These are phyloP conservation scores for Gillenia trifoliata DNA, from an alignment of 306 rosid genomes.

Conservation along the genomic window DNA sequence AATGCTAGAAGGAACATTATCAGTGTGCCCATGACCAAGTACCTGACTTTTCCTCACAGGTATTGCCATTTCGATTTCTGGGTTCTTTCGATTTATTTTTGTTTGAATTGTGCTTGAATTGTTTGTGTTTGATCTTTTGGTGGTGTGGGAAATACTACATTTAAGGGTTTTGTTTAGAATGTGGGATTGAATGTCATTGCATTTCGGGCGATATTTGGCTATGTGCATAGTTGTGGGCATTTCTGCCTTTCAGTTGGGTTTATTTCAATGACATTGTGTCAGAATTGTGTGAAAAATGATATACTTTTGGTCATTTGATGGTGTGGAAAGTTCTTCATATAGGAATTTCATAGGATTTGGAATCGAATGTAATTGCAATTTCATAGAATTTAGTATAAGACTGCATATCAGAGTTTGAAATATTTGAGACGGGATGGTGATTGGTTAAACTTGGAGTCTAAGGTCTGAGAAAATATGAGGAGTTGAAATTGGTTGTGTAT, in stretches of 20 bases:
- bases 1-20: conserved; percentile 69
- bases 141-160: neutral
- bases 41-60: conserved; percentile 75
- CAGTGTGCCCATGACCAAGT: conserved; percentile 71
- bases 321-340: neutral
- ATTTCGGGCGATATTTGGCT: neutral
- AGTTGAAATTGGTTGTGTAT: neutral
- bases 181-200: neutral
- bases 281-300: neutral
- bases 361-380: neutral
- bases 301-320: neutral
- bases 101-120: neutral
- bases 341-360: neutral
- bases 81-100: neutral
- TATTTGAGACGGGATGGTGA: neutral
- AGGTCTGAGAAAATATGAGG: neutral
- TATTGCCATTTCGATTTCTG: conserved; percentile 14
- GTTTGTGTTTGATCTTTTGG: neutral
- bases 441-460: neutral
- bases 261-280: neutral
- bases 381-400: neutral
- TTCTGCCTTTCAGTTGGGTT: neutral
- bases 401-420: neutral
- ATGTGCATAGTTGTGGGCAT: neutral
- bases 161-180: neutral